Base-by-base conservation (phyloP, 495 filamentous ascomycete species). In the Entonaema liquescens region DNA sequence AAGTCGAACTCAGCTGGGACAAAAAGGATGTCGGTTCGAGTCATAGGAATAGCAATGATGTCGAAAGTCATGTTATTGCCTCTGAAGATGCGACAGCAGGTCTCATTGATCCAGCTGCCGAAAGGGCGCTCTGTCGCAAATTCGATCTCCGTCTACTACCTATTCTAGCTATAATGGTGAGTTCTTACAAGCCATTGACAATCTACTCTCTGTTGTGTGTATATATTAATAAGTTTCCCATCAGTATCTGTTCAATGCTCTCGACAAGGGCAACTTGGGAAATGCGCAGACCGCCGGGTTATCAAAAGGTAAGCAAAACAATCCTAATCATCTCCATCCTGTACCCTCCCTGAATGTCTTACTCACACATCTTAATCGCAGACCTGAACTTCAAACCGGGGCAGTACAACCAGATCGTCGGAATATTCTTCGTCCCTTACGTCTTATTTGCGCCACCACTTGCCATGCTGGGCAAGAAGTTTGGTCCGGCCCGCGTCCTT, bases 371-470 rank as follows among this genome's bases (percentile, higher is more conserved):
- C 15, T 56, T 28, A 12, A 61, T 35, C n/a, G 44, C 72, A 62
- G 86, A 89, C 81, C 74, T 90, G 17, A 67, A 84, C 36, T 87
- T 93, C 78, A 80, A 84, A 35, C 74, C 79, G 1, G 85, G 87
- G 61, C 85, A 93, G 68, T 93, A 93, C 79, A 93, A 92, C 74
- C 85, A 88, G 21, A 84, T 93, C 12, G 79, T 93, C 17, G 86
- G 84, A 21, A 88, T 93, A 67, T 94, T 94, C 81, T 93, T 90
- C 76, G 80, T 93, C n/a, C 92, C 91, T 7, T 93, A 91, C 73
- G 89, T 93, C 52, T 74, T 93, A 15, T 89, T 86, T 50, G 90
- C 88, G 6, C 90, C 89, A 2, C 87, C 87, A 2, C 67, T 92
- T 50, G 89, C 85, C 6, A 89, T 94, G 79, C 74, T 91, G 3